phyloP scores from a whole-genome alignment of 805 yeast species.

The Maudiozyma barnettii region DNA sequence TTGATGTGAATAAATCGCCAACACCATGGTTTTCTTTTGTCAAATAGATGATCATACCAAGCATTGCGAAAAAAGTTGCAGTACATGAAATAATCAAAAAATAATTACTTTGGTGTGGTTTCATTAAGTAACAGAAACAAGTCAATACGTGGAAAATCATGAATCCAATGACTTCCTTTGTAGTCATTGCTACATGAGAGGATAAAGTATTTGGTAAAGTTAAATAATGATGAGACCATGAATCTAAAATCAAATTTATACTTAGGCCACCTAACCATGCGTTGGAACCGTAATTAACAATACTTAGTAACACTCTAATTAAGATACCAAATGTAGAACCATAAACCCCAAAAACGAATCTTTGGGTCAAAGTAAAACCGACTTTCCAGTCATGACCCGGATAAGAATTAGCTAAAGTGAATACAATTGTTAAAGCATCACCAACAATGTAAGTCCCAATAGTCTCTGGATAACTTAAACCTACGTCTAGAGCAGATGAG shows the following conservation, averaged over 20 bases:
- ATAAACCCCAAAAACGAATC: slow-evolving; percentile 39
- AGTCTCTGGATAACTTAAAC: slow-evolving; percentile 37
- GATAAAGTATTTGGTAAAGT: slow-evolving; percentile 28
- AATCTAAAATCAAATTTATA: slow-evolving; percentile 31
- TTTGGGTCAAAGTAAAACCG: slow-evolving; percentile 38
- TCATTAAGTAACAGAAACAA: slow-evolving; percentile 32
- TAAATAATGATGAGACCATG: slow-evolving; percentile 34
- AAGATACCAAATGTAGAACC: slow-evolving; percentile 36
- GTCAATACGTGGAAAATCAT: slow-evolving; percentile 36
- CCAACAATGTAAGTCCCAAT: slow-evolving; percentile 40
- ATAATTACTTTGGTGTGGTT: slow-evolving; percentile 36
- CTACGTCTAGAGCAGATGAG: slow-evolving; percentile 35
- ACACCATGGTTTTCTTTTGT: slow-evolving; percentile 29
- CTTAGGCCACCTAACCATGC: slow-evolving; percentile 39
- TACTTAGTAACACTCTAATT: slow-evolving; percentile 35
- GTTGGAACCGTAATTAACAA: slow-evolving; percentile 40
- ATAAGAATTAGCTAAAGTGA: slow-evolving; percentile 38
- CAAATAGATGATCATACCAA: slow-evolving; percentile 33
- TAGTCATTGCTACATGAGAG: slow-evolving; percentile 28
- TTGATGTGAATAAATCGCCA: slow-evolving; percentile 26
- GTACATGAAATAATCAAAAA: slow-evolving; percentile 31
- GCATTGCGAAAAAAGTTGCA: slow-evolving; percentile 33
- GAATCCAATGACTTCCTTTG: slow-evolving; percentile 32
- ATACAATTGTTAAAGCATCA: slow-evolving; percentile 35
- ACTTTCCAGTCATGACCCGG: slow-evolving; percentile 44